Conservation (phyloP, 306 rosid genomes). For the Chamaecrista fasciculata region DNA sequence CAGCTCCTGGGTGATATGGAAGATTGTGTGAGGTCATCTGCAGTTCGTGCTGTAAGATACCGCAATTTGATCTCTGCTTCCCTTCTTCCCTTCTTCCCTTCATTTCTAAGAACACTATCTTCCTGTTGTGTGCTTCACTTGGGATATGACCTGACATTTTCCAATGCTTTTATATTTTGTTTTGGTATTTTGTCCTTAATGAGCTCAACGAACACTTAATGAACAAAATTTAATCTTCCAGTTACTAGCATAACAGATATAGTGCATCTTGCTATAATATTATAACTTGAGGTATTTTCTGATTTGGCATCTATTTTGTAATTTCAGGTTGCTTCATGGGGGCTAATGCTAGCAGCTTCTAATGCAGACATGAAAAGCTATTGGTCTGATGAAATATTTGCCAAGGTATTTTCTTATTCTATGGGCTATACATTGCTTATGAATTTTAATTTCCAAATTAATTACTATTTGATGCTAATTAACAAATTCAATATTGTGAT, state of each 20-base stretch:
- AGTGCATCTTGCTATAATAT: not conserved
- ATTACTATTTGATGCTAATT: not conserved
- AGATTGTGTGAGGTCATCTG: constrained; percentile 55
- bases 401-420: constrained; percentile 48
- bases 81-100: not conserved
- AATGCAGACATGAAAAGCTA: constrained; percentile 49
- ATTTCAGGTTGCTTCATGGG: constrained; percentile 80
- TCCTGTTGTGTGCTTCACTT: too few species aligned
- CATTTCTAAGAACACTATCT: too few species aligned
- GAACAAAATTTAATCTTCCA: constrained; percentile 18
- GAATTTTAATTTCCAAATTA: not conserved
- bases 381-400: constrained; percentile 67
- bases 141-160: too few species aligned
- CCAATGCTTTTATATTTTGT: too few species aligned
- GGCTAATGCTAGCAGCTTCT: constrained; percentile 52
- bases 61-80: not conserved
- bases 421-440: not conserved
- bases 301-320: not conserved
- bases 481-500: not conserved
- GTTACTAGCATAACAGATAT: not conserved
- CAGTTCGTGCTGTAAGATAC: constrained; percentile 60
- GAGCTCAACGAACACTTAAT: constrained; percentile 18
- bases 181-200: constrained; percentile 4
- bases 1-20: constrained; percentile 72
- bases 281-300: constrained; percentile 16